Conservation (phyloP, 164 flowering plant genomes). For the Warburgia ugandensis region DNA sequence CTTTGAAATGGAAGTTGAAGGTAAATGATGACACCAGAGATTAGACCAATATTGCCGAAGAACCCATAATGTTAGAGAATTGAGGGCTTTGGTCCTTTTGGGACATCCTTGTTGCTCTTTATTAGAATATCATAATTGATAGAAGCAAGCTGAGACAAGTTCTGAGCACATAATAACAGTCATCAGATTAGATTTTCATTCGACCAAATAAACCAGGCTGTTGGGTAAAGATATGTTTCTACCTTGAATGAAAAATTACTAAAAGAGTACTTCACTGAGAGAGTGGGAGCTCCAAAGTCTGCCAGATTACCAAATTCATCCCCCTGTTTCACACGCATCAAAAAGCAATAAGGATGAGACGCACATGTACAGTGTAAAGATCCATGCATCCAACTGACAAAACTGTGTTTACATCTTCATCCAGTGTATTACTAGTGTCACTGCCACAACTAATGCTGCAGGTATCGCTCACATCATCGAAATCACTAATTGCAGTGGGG, state of each 20-base stretch:
- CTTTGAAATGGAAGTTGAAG: too few relatives aligned
- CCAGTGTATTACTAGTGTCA: slow-evolving; percentile 58
- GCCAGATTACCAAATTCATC: slow-evolving; percentile 83
- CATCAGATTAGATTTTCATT: not conserved
- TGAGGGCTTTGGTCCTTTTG: too few relatives aligned
- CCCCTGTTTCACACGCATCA: slow-evolving; percentile 38
- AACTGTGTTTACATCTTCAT: slow-evolving; percentile 59
- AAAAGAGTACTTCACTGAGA: slow-evolving; percentile 71
- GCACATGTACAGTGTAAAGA: not conserved
- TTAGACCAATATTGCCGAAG: too few relatives aligned
- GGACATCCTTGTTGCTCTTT: too few relatives aligned
- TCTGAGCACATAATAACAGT: slow-evolving; percentile 40
- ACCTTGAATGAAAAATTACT: slow-evolving; percentile 99
- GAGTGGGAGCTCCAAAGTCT: slow-evolving; percentile 53
- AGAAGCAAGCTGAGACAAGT: slow-evolving; percentile 94
- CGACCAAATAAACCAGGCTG: not conserved
- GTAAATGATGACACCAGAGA: too few relatives aligned
- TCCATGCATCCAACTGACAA: not conserved
- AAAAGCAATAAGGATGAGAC: slow-evolving; percentile 1
- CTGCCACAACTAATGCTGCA: slow-evolving; percentile 50
- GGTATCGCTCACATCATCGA: slow-evolving; percentile 66
- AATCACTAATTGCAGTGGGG: slow-evolving; percentile 49
- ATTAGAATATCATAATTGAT: slow-evolving; percentile 93
- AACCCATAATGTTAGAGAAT: too few relatives aligned
- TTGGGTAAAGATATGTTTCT: not conserved